Evolutionary conservation across 768 basidiomycete species (phyloP).

Genomic region (Lactarius vividus): DNA sequence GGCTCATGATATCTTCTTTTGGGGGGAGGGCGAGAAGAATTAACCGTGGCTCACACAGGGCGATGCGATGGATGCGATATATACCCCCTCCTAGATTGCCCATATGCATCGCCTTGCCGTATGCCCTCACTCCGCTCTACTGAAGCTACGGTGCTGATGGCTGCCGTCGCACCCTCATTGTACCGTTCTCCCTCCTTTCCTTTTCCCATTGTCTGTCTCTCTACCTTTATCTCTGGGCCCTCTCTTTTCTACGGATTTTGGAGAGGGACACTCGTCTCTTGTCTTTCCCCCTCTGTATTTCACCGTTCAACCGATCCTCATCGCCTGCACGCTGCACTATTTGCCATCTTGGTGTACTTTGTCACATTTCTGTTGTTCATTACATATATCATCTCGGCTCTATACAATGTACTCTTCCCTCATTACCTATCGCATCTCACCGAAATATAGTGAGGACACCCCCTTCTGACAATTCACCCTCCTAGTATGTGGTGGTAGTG

Average conservation of each 20-base stretch:
- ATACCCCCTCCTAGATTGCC: conserved; percentile 22
- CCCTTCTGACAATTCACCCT: neutral
- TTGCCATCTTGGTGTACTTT: conserved; percentile 22
- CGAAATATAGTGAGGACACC: neutral
- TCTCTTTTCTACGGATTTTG: conserved; percentile 10
- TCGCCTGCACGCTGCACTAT: conserved; percentile 15
- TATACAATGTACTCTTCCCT: conserved; percentile 18
- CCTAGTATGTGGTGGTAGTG: neutral
- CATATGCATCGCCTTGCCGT: conserved; percentile 6
- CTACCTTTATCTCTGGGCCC: neutral
- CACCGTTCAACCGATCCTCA: conserved; percentile 3
- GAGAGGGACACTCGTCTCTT: conserved; percentile 13
- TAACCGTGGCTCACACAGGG: neutral
- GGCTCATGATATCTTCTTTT: neutral
- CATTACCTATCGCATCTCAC: neutral
- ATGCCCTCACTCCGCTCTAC: neutral
- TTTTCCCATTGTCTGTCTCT: neutral
- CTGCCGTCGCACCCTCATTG: conserved; percentile 16
- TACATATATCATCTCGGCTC: conserved; percentile 19
- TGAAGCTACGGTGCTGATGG: conserved; percentile 2
- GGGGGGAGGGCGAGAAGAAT: neutral
- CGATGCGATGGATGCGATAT: conserved; percentile 12
- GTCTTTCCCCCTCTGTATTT: neutral
- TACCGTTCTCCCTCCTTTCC: neutral
- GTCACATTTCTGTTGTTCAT: conserved; percentile 16